phyloP scores from a whole-genome alignment of 805 yeast genomes.

The Komagataella mondaviorum region DNA sequence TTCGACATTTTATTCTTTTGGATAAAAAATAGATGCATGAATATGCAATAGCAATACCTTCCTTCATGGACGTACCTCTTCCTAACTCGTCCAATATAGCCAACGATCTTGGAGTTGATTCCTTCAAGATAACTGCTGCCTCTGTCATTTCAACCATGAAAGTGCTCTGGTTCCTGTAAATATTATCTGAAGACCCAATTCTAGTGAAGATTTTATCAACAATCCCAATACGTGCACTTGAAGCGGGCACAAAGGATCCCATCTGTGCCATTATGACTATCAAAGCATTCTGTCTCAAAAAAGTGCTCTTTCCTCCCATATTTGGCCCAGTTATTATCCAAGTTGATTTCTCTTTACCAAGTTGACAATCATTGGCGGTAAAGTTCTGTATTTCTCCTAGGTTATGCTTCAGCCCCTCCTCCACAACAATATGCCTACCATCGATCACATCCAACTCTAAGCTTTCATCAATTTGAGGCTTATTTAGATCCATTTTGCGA shows the following conservation, averaged over 20 bases:
- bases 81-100: conserved; percentile 85
- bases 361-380: conserved; percentile 27
- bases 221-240: conserved; percentile 46
- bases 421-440: conserved; percentile 86
- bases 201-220: conserved; percentile 74
- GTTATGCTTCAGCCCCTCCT: conserved; percentile 42
- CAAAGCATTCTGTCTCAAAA: conserved; percentile 59
- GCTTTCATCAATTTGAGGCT: conserved; percentile 48
- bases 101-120: conserved; percentile 54
- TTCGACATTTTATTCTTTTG: conserved; percentile 43
- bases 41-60: conserved; percentile 78
- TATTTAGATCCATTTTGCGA: conserved; percentile 45
- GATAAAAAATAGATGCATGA: conserved; percentile 52
- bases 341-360: conserved; percentile 15
- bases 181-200: conserved; percentile 76
- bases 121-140: conserved; percentile 52
- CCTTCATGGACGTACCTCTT: conserved; percentile 75
- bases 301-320: conserved; percentile 79
- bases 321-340: conserved; percentile 83
- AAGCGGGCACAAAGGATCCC: conserved; percentile 65
- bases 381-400: conserved; percentile 30
- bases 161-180: conserved; percentile 69
- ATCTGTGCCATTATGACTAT: conserved; percentile 59
- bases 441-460: conserved; percentile 32
- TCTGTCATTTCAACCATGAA: conserved; percentile 92